These are phyloP conservation scores for Gymnopilus dilepis DNA, from an alignment of 768 basidiomycete genomes.

Conservation along the genomic window DNA sequence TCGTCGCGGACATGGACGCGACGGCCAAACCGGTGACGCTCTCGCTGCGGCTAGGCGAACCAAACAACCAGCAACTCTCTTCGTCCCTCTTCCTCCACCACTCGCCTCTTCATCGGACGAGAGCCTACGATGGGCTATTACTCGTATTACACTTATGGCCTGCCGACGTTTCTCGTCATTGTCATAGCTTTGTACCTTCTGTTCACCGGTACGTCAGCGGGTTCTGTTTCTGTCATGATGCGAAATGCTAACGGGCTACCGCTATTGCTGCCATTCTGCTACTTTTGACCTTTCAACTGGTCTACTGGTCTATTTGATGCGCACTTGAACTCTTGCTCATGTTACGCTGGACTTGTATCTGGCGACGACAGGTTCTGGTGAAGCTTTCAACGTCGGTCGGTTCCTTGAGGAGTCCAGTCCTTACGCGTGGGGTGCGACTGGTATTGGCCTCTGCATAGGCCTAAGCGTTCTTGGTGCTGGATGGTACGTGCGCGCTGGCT, in stretches of 20 bases:
- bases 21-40: slow-evolving; percentile 7
- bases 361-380: slow-evolving; percentile 68
- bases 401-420: slow-evolving; percentile 95
- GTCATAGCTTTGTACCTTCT: slow-evolving; percentile 85
- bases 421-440: slow-evolving; percentile 89
- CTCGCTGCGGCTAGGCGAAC: slow-evolving; percentile 25
- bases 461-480: slow-evolving; percentile 93
- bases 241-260: slow-evolving; percentile 4
- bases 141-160: slow-evolving; percentile 69
- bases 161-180: slow-evolving; percentile 66
- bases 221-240: not conserved
- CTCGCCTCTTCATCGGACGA: slow-evolving; percentile 6
- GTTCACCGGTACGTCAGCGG: slow-evolving; percentile 73
- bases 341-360: not conserved
- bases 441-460: slow-evolving; percentile 92
- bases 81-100: slow-evolving; percentile 15
- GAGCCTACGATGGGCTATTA: slow-evolving; percentile 49
- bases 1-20: slow-evolving; percentile 20
- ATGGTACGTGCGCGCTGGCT: slow-evolving; percentile 63
- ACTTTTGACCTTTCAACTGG: not conserved
- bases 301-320: not conserved
- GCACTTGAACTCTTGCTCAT: not conserved
- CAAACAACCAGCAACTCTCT: slow-evolving; percentile 28
- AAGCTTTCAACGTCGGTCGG: slow-evolving; percentile 91
- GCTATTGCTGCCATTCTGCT: not conserved